phyloP scores from a whole-genome alignment of 2,329 filamentous ascomycete species.

The Diaporthe caulivora region DNA sequence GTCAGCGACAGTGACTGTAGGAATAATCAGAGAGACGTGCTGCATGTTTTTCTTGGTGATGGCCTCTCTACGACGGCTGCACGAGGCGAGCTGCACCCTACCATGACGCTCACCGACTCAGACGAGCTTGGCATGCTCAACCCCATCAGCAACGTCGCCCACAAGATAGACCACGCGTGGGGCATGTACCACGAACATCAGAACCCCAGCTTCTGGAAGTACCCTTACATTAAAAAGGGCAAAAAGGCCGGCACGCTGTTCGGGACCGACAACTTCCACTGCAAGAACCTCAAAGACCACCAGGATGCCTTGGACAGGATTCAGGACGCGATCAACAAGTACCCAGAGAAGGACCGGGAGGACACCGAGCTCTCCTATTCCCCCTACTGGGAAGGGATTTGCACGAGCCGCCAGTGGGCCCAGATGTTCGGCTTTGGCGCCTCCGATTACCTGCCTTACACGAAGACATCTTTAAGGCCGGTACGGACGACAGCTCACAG shows the following conservation, averaged over 20 bases:
- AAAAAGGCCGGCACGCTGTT: neutral
- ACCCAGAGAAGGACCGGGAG: too few species aligned
- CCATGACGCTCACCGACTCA: neutral
- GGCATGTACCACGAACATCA: neutral
- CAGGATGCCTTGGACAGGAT: neutral
- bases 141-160: neutral
- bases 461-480: neutral
- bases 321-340: neutral
- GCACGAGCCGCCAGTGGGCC: neutral
- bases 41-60: neutral
- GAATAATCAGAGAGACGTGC: neutral
- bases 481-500: neutral
- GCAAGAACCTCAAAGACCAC: neutral
- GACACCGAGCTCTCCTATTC: too few species aligned
- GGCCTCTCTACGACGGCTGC: neutral
- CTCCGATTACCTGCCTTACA: neutral
- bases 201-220: neutral
- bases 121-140: neutral
- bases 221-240: neutral
- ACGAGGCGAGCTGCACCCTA: too few species aligned
- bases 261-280: neutral
- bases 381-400: neutral
- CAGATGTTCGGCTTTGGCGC: neutral
- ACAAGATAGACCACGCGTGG: neutral
- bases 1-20: neutral